Base-by-base conservation (phyloP, 768 basidiomycete genomes). In the Serendipita indica region DNA sequence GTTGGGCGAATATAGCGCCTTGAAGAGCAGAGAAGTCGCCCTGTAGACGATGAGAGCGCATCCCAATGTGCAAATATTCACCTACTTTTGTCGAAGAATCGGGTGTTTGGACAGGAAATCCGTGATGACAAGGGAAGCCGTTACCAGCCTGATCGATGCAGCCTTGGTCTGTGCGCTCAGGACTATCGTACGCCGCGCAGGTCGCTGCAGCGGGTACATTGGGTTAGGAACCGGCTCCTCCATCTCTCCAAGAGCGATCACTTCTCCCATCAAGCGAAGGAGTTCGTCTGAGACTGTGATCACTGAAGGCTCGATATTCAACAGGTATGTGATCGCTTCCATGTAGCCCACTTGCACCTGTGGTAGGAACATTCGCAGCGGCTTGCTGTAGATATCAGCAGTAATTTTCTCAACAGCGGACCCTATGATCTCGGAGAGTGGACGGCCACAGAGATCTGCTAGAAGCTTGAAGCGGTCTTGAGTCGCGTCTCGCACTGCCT, bases 311-410 rank as follows among this genome's bases (percentile, higher is more conserved):
- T 88, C 80, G 33, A 97, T 74, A 60, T 81, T 86, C 62, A 99
- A 81, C 67, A 90, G 89, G 68, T 92, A 99, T 7, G 93, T 86
- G 61, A 98, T 82, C 16, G 91, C 91, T 65, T 98, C 96, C 60
- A 98, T 91, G 79, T 97, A 92, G 30, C 93, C 96, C 60, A 98
- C 96, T 69, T 98, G 96, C 65, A 90, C 89, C 14, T 85, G 77
- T 68, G 97, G 93, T 1, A 92, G 92, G 25, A 99, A 77, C 0
- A 96, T 96, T 57, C 96, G 78, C 18, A 99, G 77, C 12, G 96
- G 96, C 67, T 98, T 97, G n/a, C 87, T 89, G 72, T 86, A 98
- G 63, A 99, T 92, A 1, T 85, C 80, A 16, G 81, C 79, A 35
- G 98, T 75, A 72, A 98, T 83, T 30, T 90, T 82, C 62, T 92